Percentiles rank a stretch among this genome's conserved stretches.
Evolutionary conservation across 352 stramenopile species (phyloP).

Genomic region (Pythium pyrilobum): DNA sequence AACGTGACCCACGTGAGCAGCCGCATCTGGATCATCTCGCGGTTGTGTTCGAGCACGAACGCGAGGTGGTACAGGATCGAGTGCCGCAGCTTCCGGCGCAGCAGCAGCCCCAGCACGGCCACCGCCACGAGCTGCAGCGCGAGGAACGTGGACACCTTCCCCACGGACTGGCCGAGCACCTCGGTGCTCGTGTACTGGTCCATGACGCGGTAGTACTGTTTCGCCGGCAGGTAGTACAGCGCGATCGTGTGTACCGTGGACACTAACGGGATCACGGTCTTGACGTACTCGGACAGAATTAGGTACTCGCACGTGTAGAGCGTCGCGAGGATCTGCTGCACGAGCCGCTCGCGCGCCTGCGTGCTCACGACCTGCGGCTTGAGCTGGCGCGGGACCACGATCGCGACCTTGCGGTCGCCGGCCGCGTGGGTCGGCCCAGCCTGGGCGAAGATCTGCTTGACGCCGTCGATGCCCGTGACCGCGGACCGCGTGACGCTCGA

Average conservation of each 20-base stretch:
- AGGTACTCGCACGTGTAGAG: constrained; percentile 32
- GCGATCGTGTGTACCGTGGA: constrained; percentile 25
- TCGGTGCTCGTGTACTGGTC: background rate
- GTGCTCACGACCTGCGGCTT: constrained; percentile 4
- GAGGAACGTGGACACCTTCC: constrained; percentile 18
- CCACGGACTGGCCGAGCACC: background rate
- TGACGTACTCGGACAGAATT: constrained; percentile 35
- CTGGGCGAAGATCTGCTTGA: constrained; percentile 4
- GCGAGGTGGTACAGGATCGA: constrained; percentile 24
- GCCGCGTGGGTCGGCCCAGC: background rate
- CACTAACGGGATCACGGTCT: constrained; percentile 25
- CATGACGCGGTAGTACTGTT: constrained; percentile 26
- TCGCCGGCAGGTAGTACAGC: constrained; percentile 28
- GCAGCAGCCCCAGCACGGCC: constrained; percentile 8
- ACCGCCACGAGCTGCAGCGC: constrained; percentile 24
- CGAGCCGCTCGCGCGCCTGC: constrained; percentile 14
- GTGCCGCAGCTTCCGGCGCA: constrained; percentile 20
- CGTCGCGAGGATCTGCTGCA: constrained; percentile 15
- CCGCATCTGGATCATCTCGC: constrained; percentile 24
- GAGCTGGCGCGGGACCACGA: constrained; percentile 3
- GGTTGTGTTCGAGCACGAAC: constrained; percentile 31
- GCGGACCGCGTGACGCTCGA: constrained; percentile 10
- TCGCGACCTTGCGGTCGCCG: background rate
- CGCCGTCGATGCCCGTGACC: constrained; percentile 5
- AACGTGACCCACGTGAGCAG: constrained; percentile 26